These are phyloP conservation scores for Furcasterigmium sp. DNA, from an alignment of 2,329 filamentous ascomycete species.

Conservation along the genomic window DNA sequence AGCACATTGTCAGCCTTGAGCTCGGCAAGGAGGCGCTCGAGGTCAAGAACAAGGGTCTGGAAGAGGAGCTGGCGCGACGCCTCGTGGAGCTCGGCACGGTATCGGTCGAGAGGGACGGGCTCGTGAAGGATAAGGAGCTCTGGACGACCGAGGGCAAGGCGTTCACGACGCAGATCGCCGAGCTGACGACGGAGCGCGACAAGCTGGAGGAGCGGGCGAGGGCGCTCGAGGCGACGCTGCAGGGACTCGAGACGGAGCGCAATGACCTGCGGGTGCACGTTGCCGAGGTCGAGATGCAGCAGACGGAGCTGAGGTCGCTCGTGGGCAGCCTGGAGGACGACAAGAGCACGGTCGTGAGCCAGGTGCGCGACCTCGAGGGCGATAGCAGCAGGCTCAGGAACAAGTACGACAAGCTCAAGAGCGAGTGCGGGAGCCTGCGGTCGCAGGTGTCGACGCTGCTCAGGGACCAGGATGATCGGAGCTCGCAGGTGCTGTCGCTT, in stretches of 20 bases:
- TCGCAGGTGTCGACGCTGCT: conserved; percentile 7
- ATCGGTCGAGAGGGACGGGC: conserved; percentile 8
- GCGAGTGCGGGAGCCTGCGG: conserved; percentile 8
- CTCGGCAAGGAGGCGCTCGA: conserved; percentile 9
- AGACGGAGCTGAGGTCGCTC: conserved; percentile 6
- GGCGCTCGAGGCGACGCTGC: neutral
- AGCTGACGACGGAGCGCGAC: conserved; percentile 7
- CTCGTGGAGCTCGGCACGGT: conserved; percentile 9
- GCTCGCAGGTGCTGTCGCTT: conserved; percentile 9
- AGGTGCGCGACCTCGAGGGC: conserved; percentile 4
- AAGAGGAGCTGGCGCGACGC: conserved; percentile 8
- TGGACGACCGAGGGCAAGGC: conserved; percentile 9
- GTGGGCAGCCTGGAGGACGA: conserved; percentile 10
- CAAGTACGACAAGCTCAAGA: conserved; percentile 8
- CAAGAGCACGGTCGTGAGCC: conserved; percentile 2
- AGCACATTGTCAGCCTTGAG: conserved; percentile 11
- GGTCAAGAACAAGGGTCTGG: conserved; percentile 6
- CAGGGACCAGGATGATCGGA: conserved; percentile 10
- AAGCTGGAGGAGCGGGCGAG: conserved; percentile 1
- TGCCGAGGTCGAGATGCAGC: conserved; percentile 6
- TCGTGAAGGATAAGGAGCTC: conserved; percentile 9
- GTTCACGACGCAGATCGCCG: conserved; percentile 7
- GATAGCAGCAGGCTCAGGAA: conserved; percentile 10
- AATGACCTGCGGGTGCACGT: conserved; percentile 2
- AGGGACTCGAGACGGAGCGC: conserved; percentile 6